phyloP scores from a whole-genome alignment of 345 rosid species.

The Citrus sp. region DNA sequence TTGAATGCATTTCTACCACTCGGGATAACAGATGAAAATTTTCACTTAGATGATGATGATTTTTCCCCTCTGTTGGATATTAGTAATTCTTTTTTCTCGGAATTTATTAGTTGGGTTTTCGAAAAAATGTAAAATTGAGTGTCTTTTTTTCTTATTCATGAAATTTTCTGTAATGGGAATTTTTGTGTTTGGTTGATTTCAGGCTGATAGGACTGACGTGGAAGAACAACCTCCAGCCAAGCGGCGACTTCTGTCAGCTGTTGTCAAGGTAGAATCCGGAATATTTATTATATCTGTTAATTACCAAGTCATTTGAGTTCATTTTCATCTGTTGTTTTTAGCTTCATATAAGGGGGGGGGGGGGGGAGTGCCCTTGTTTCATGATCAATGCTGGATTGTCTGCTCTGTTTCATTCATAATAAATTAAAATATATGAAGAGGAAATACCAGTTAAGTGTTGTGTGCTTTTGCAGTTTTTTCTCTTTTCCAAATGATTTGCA shows the following conservation, averaged over 20 bases:
- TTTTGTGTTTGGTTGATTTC: conserved; percentile 3
- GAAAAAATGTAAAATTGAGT: neutral
- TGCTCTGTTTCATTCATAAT: neutral
- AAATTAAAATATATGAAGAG: neutral
- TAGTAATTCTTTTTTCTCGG: neutral
- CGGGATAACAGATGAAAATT: neutral
- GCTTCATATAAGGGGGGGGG: too few relatives aligned
- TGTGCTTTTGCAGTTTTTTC: neutral
- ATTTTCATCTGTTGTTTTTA: neutral
- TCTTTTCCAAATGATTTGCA: neutral
- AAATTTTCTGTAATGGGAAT: too few relatives aligned
- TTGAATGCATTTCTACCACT: too few relatives aligned
- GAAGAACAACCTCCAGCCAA: conserved; percentile 91
- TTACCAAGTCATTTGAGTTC: neutral
- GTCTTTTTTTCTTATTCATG: neutral
- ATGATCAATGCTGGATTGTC: neutral
- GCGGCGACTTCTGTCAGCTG: conserved; percentile 82
- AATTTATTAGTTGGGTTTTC: neutral
- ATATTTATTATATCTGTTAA: neutral
- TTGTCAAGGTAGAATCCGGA: conserved; percentile 60
- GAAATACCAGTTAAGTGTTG: too few relatives aligned
- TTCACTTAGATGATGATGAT: too few relatives aligned
- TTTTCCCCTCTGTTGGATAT: neutral
- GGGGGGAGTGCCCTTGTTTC: neutral
- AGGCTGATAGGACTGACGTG: conserved; percentile 68